These are phyloP conservation scores for Dactylonectria estremocensis DNA, from an alignment of 2,329 filamentous ascomycete species.

Conservation along the genomic window DNA sequence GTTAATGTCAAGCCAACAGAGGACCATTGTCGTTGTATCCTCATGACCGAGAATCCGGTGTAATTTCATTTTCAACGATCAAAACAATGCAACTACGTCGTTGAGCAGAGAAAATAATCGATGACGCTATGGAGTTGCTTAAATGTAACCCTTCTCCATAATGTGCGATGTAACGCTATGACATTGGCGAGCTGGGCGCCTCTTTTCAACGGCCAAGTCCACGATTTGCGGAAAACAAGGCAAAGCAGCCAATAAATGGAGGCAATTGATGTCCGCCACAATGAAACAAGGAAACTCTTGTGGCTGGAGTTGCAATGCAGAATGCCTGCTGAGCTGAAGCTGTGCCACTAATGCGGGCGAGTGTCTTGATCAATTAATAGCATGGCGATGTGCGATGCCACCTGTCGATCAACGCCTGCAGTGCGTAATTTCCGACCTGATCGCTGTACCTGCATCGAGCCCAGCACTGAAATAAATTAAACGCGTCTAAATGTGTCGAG, in stretches of 20 bases:
- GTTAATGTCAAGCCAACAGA: too few relatives aligned
- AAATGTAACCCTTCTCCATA: not conserved
- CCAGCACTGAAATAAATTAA: too few relatives aligned
- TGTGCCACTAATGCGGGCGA: not conserved
- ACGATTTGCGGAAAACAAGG: not conserved
- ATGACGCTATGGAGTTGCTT: not conserved
- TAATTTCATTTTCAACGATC: not conserved
- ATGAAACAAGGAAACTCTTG: not conserved
- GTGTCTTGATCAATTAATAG: too few relatives aligned
- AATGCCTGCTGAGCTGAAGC: constrained; percentile 1
- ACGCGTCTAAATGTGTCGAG: too few relatives aligned
- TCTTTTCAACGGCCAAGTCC: not conserved
- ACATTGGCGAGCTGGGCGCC: not conserved
- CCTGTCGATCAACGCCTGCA: too few relatives aligned
- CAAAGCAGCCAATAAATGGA: not conserved
- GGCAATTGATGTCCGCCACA: not conserved
- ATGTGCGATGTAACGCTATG: not conserved
- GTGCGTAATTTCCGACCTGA: too few relatives aligned
- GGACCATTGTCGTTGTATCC: not conserved
- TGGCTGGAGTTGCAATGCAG: not conserved
- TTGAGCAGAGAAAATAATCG: not conserved
- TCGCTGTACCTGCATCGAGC: too few relatives aligned
- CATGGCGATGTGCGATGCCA: too few relatives aligned
- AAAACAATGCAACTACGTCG: not conserved
- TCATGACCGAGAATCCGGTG: not conserved